Evolutionary conservation across 805 yeast species (phyloP).

Genomic region (Wickerhamomyces hampshirensis): DNA sequence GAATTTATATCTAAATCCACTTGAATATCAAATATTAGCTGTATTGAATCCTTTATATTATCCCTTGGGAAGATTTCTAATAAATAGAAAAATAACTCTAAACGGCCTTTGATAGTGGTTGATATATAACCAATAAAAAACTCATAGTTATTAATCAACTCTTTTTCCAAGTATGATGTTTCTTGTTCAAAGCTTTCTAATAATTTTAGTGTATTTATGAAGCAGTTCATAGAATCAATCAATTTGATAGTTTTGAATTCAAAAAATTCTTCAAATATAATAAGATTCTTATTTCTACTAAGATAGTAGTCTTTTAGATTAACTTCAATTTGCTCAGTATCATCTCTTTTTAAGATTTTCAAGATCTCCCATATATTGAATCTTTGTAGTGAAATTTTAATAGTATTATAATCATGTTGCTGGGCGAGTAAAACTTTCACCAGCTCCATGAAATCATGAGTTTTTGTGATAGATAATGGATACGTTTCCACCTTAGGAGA

Average conservation of each 20-base stretch:
- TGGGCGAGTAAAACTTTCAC: constrained; percentile 9
- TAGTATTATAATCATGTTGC: constrained; percentile 27
- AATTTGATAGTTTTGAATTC: constrained; percentile 22
- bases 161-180: neutral
- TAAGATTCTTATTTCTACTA: constrained; percentile 26
- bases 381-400: constrained; percentile 24
- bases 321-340: constrained; percentile 15
- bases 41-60: constrained; percentile 1
- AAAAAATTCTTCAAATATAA: constrained; percentile 30
- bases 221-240: constrained; percentile 15
- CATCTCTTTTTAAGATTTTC: constrained; percentile 20
- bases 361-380: constrained; percentile 30
- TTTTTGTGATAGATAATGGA: constrained; percentile 16
- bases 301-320: constrained; percentile 29
- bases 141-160: constrained; percentile 3
- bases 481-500: constrained; percentile 9
- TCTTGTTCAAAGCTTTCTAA: neutral
- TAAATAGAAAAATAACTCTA: constrained; percentile 18
- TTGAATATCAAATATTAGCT: constrained; percentile 17
- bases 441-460: constrained; percentile 19
- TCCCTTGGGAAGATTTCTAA: constrained; percentile 20
- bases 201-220: constrained; percentile 6
- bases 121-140: constrained; percentile 7
- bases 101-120: constrained; percentile 5
- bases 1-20: constrained; percentile 1